Evolutionary conservation across 1,284 basidiomycete species (phyloP), one percentile per base, ranked within the genome.

Genomic region (Apiotrichum porosum): DNA sequence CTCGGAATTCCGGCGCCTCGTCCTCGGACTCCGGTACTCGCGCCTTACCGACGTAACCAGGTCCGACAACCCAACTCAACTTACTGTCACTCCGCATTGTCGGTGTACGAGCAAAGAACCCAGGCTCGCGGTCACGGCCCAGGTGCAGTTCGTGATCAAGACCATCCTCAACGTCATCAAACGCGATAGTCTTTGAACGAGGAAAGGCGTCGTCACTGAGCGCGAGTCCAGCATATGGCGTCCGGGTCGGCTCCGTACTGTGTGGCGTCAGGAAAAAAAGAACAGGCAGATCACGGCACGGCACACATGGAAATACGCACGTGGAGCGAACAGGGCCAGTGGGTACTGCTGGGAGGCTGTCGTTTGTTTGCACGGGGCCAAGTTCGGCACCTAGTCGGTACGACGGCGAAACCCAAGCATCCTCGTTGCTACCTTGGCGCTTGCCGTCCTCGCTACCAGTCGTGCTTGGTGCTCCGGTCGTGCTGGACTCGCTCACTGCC

Each of bases 101-200:
- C 26, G 66, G 58, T 17, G 71, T 62, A 23, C 70, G 52, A 37
- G 68, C 64, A 42, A 72, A 54, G 47, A 54, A 58, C 34, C 34
- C 51, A 42, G 39, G 34, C 38, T 55, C 48, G 44, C 47, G 46
- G 19, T 53, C 15, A n/a, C n/a, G 37, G 47, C 38, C 26, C 8
- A 37, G 28, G 44, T 44, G 37, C 4, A 51, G 40, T 15, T 46
- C 24, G 17, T 55, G 53, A 1, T 45, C 49, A 13, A 55, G 26
- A 33, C 59, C 67, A 43, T 58, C 66, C 37, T 49, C 62, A 57
- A 53, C 66, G 8, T 78, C 74, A 14, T 75, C 73, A 51, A 81
- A 81, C 44, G 81, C 81, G 48, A 82, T 79, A 0, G 81, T 82
- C 52, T 77, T 77, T 2, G 78, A 77, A 2, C 80, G 70, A 4